Evolutionary conservation across 2,329 filamentous ascomycete genomes (phyloP).

Genomic region (Botrytis deweyae): DNA sequence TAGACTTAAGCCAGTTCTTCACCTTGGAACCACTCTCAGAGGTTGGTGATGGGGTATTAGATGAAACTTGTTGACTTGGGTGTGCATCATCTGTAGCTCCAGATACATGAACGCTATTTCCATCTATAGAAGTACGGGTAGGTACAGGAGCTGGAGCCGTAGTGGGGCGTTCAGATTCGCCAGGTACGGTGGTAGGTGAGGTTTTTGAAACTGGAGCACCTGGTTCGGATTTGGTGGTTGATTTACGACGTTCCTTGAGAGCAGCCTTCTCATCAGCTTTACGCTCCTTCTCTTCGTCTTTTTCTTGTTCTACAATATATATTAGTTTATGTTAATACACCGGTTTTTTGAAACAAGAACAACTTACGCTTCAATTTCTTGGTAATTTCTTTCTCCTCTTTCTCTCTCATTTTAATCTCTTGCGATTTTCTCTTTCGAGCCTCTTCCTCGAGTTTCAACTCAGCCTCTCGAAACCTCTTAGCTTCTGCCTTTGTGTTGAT

Average conservation of each 20-base stretch:
- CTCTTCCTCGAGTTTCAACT: conserved; percentile 62
- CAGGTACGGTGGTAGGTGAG: not conserved
- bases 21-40: conserved; percentile 31
- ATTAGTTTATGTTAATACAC: not conserved
- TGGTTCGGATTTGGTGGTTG: conserved; percentile 25
- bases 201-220: not conserved
- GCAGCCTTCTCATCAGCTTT: conserved; percentile 55
- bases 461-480: conserved; percentile 65
- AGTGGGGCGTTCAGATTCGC: conserved; percentile 18
- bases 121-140: conserved; percentile 37
- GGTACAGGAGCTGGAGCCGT: conserved; percentile 12
- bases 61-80: conserved; percentile 26
- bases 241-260: conserved; percentile 53
- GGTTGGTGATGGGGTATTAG: conserved; percentile 26
- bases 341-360: not conserved
- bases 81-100: conserved; percentile 31
- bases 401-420: conserved; percentile 55
- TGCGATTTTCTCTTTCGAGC: conserved; percentile 60
- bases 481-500: conserved; percentile 76
- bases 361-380: conserved; percentile 60
- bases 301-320: conserved; percentile 40
- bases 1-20: conserved; percentile 56
- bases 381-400: conserved; percentile 53
- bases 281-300: conserved; percentile 47
- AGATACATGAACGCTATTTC: conserved; percentile 27